Conservation (phyloP, 1,284 basidiomycete species). For the Leccinum huronense region DNA sequence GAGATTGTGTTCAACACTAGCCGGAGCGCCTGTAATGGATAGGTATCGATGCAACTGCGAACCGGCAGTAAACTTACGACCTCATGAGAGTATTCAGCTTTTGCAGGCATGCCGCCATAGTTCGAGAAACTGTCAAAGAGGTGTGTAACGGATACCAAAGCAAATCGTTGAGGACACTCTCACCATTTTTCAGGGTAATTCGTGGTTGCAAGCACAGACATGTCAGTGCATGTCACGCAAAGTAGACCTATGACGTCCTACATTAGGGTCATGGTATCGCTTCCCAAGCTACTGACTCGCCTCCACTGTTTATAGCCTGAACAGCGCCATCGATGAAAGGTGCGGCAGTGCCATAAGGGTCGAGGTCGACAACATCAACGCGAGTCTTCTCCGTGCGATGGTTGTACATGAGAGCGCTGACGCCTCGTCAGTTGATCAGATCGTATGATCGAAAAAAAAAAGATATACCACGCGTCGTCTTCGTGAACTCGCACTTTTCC, state of each 20-base stretch:
- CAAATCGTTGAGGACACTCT: slow-evolving; percentile 15
- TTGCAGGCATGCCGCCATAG: slow-evolving; percentile 92
- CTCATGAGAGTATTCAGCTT: slow-evolving; percentile 95
- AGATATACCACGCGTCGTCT: slow-evolving; percentile 85
- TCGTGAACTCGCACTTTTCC: slow-evolving; percentile 82
- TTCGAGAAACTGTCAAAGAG: slow-evolving; percentile 72
- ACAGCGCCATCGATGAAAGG: slow-evolving; percentile 98
- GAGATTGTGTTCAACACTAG: slow-evolving; percentile 86
- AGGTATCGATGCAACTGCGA: slow-evolving; percentile 5
- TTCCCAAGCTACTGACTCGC: slow-evolving; percentile 39
- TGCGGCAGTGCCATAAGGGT: slow-evolving; percentile 96
- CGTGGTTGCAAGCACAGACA: slow-evolving; percentile 89
- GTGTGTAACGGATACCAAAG: neutral
- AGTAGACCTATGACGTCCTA: slow-evolving; percentile 58
- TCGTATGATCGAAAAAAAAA: neutral
- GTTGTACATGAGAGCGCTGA: slow-evolving; percentile 86
- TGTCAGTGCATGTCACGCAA: slow-evolving; percentile 96
- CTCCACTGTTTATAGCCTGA: slow-evolving; percentile 87
- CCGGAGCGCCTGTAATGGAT: slow-evolving; percentile 67
- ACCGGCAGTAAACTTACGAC: slow-evolving; percentile 50
- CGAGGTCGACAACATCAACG: slow-evolving; percentile 94
- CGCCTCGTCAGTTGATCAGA: neutral
- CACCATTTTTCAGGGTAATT: slow-evolving; percentile 98
- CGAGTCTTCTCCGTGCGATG: slow-evolving; percentile 73
- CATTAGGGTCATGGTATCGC: slow-evolving; percentile 8